Conservation (phyloP, 345 rosid genomes). For the Lumnitzera racemosa region DNA sequence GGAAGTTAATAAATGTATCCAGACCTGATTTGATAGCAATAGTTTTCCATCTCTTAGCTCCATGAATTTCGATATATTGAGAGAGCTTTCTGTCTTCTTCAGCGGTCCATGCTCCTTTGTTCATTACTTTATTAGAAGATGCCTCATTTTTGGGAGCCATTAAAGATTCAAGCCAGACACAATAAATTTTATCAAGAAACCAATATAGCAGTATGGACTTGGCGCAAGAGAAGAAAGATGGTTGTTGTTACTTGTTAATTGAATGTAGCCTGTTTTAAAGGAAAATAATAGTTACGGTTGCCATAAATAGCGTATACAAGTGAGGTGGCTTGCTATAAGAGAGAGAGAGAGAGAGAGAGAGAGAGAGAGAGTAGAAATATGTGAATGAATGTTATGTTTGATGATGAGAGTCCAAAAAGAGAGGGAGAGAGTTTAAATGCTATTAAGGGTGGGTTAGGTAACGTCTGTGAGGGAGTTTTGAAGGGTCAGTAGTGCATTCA, state of each 20-base stretch:
- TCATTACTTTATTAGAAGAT: constrained; percentile 23
- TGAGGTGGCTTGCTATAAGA: too few relatives aligned
- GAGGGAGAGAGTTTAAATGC: constrained; percentile 1
- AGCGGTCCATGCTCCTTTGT: constrained; percentile 55
- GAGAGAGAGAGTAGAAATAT: too few relatives aligned
- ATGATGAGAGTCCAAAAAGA: neutral
- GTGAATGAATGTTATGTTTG: too few relatives aligned
- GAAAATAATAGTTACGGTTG: too few relatives aligned
- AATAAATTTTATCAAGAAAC: too few relatives aligned
- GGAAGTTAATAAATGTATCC: too few relatives aligned
- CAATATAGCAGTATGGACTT: too few relatives aligned
- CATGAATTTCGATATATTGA: constrained; percentile 38
- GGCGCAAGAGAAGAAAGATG: too few relatives aligned
- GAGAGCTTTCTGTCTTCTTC: constrained; percentile 55
- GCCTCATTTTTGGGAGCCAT: constrained; percentile 36
- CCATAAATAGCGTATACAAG: too few relatives aligned
- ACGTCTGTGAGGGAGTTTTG: constrained; percentile 13
- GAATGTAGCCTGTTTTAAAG: too few relatives aligned
- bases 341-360: too few relatives aligned
- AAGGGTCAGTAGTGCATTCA: constrained; percentile 12
- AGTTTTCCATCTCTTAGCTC: constrained; percentile 53
- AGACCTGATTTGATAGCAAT: constrained; percentile 46
- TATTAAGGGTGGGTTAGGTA: neutral
- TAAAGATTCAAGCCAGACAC: neutral
- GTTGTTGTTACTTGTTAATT: too few relatives aligned